Conservation (phyloP, 176 grass and related monocot species). For the Oryza meyeriana region DNA sequence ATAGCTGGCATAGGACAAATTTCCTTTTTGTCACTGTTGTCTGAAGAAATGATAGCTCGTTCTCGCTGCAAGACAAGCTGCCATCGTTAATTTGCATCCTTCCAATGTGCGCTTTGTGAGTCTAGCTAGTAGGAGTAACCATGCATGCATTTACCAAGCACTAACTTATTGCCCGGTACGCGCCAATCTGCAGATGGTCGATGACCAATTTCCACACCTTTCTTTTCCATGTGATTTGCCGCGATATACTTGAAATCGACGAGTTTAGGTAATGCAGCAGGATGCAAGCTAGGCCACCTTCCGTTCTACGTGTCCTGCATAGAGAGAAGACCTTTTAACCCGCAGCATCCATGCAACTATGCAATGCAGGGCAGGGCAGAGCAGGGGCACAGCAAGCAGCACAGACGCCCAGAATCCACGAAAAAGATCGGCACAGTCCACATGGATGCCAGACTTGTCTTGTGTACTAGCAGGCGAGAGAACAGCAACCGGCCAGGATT, state of each 20-base stretch:
- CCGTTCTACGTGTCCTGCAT: not conserved
- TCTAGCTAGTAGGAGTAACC: too few relatives aligned
- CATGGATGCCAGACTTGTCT: slow-evolving; percentile 41
- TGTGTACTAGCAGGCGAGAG: slow-evolving; percentile 25
- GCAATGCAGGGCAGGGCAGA: not conserved
- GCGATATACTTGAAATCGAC: not conserved
- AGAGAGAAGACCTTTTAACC: not conserved
- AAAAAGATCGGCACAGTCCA: slow-evolving; percentile 41
- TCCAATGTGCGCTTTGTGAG: not conserved
- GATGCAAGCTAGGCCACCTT: not conserved
- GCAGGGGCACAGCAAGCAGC: not conserved
- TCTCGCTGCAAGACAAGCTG: not conserved
- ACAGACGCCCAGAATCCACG: slow-evolving; percentile 17
- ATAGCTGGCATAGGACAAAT: not conserved
- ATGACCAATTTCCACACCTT: too few relatives aligned
- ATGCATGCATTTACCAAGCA: not conserved
- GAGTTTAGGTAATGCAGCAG: not conserved
- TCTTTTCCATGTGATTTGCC: too few relatives aligned
- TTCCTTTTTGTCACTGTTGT: not conserved
- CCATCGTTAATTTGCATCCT: not conserved
- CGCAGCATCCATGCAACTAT: not conserved
- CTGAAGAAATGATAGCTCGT: not conserved
- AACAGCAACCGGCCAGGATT: slow-evolving; percentile 15
- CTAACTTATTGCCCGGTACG: not conserved
- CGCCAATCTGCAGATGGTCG: not conserved